Base-by-base conservation (phyloP, 2,329 filamentous ascomycete genomes). In the Pseudogymnoascus sp. region DNA sequence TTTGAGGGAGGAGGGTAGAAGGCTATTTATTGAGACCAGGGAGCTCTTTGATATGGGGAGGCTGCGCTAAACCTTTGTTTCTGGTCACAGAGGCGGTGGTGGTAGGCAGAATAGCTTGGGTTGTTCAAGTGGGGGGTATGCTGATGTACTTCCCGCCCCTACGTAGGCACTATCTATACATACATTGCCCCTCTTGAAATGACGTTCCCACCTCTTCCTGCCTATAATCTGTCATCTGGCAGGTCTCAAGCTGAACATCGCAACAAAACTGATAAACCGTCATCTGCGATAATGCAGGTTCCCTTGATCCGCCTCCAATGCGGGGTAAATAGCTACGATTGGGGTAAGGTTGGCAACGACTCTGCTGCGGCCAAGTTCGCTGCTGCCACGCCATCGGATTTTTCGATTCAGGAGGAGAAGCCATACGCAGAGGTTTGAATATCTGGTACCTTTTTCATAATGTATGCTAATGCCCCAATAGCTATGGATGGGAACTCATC, bases 401-500 rank as follows among this genome's bases (percentile, higher is more conserved):
- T 97, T 74, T 81, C 81, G 8, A 88, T 99, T 65, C 83, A 96
- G 73, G 81, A 88, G 61, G 89, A 96, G 70, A 95, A 91, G 78
- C 93, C 95, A 33, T 99, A 99, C 72, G 92, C 95, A 59, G 95
- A 97, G 84, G 93, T 92, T 73, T 40, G 77, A 18, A 45, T 60
- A 61, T 43, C n/a, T 65, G 3, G 62, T 67, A 96, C 90, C 80
- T 96, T 70, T 96, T 31, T 59, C 16, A 25, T 38, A 45, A 16
- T 62, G 14, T 43, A 59, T 43, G 52, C 65, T 69, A 21, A 69
- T 65, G 11, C 40, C 33, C 65, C 9, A 61, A 33, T 69, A 97
- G 92, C 81, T 99, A 71, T 99, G 95, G 95, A 99, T 99, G 95
- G 95, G 95, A 72, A 97, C 93, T 1, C 95, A 99, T 72, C 93